Evolutionary conservation across 768 basidiomycete genomes (phyloP).

Genomic region (Phlebiopsis flavidoalba): DNA sequence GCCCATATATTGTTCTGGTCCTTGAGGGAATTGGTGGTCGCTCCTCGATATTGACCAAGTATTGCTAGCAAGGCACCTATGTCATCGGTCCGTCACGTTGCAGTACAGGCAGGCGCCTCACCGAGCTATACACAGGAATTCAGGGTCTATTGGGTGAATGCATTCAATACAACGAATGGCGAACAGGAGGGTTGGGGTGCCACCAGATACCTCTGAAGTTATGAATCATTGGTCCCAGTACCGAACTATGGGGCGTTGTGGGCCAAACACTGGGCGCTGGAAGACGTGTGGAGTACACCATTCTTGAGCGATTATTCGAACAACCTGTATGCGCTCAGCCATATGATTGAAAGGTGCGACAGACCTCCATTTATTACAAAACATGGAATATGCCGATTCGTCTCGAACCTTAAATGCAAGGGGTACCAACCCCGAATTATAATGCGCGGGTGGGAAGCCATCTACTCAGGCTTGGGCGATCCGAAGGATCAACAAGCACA

Average conservation of each 20-base stretch:
- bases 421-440: slow-evolving; percentile 54
- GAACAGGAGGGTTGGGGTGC: no score
- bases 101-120: no score
- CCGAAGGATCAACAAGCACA: slow-evolving; percentile 37
- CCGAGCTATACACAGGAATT: slow-evolving; percentile 55
- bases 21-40: no score
- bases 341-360: slow-evolving; percentile 57
- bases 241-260: no score
- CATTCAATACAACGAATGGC: slow-evolving; percentile 35
- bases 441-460: slow-evolving; percentile 63
- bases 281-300: slow-evolving; percentile 47
- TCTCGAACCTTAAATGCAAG: slow-evolving; percentile 26
- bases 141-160: slow-evolving; percentile 37
- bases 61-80: no score
- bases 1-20: not conserved
- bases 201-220: no score
- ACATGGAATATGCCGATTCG: not conserved
- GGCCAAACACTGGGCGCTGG: slow-evolving; percentile 41
- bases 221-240: slow-evolving; percentile 64
- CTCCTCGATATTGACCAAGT: not conserved
- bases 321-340: slow-evolving; percentile 38
- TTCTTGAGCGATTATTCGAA: slow-evolving; percentile 41
- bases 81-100: no score
- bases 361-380: not conserved
- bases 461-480: slow-evolving; percentile 36